Evolutionary conservation across 495 filamentous ascomycete genomes (phyloP), one percentile per base, ranked within the genome.

Genomic region (Hyaloscypha bicolor): DNA sequence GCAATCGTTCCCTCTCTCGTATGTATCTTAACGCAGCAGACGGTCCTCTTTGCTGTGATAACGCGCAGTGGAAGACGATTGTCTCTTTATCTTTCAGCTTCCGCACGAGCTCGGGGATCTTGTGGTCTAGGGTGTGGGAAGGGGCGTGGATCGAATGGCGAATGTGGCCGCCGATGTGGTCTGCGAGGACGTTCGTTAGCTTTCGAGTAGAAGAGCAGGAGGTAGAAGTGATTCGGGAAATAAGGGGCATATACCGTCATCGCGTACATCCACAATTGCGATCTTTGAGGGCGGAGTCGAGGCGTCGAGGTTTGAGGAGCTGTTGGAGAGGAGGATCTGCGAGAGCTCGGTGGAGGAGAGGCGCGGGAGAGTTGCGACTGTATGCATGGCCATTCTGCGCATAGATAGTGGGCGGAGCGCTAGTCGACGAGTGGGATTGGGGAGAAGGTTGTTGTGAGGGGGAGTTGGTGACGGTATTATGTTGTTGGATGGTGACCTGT

Each of bases 141-240:
- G 96, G 94, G 45, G 91, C 84, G 81, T 97, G 91, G 39, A 82
- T 84, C 22, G 90, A 91, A 42, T 78, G 78, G 52, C 82, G 82
- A 80, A 99, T 99, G 81, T 99, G 95, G 66, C 95, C 95, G 72
- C 95, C 95, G 63, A 97, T 83, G 79, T 96, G 90, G 74, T 99
- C 95, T 92, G 65, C 55, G 42, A 48, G 42, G 11, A 8, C 35
- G 6, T 12, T 37, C 16, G 16, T 48, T 12, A 48, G 42, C 42
- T 19, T 48, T 0, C 9, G 1, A 16, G 16, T 48, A 48, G 16
- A 12, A 12, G 35, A 3, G 35, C 35, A 1, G 35, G 35, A 1
- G 35, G 35, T 37, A 3, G 35, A 12, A 37, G 6, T 37, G 67
- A 51, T 53, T 51, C 48, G 58, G 9, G 64, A 62, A 32, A 37